Evolutionary conservation across 169 alveolate genomes (phyloP).

Genomic region (Cryptosporidium canis): DNA sequence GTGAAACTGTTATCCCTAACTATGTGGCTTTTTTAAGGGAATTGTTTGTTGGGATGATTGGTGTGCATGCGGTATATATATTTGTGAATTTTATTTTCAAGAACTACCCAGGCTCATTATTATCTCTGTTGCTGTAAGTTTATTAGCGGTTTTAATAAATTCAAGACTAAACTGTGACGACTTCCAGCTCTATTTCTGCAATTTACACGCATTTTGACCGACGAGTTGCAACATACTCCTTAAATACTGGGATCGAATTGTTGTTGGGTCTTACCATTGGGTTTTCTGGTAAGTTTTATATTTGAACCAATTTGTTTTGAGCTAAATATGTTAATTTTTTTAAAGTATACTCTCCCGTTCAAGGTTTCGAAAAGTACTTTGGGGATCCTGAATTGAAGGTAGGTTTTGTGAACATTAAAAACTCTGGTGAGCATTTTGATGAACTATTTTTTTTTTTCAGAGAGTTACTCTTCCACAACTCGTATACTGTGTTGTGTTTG

Average conservation of each 20-base stretch:
- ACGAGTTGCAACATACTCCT: slow-evolving; percentile 68
- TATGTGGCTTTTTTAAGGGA: slow-evolving; percentile 41
- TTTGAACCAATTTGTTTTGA: background rate
- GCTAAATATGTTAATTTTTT: too few species aligned
- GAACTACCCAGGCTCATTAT: slow-evolving; percentile 49
- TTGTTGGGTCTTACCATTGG: slow-evolving; percentile 42
- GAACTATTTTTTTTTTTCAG: background rate
- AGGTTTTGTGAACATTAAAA: too few species aligned
- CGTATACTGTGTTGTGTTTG: slow-evolving; percentile 34
- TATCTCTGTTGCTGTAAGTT: slow-evolving; percentile 63
- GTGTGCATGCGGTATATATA: slow-evolving; percentile 62
- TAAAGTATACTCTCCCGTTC: slow-evolving; percentile 42
- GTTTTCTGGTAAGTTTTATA: slow-evolving; percentile 46
- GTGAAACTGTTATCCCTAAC: background rate
- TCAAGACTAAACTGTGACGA: background rate
- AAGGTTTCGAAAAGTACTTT: slow-evolving; percentile 56
- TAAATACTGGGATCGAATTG: slow-evolving; percentile 36
- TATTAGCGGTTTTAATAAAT: background rate
- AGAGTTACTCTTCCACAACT: slow-evolving; percentile 63
- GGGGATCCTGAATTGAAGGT: slow-evolving; percentile 32
- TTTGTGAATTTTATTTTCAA: slow-evolving; percentile 51
- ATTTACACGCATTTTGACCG: slow-evolving; percentile 66
- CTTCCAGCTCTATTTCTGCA: slow-evolving; percentile 37
- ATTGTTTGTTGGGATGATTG: slow-evolving; percentile 46
- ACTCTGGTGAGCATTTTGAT: too few species aligned